Conservation (phyloP, 352 stramenopile species). For the Phytophthora hybrid region DNA sequence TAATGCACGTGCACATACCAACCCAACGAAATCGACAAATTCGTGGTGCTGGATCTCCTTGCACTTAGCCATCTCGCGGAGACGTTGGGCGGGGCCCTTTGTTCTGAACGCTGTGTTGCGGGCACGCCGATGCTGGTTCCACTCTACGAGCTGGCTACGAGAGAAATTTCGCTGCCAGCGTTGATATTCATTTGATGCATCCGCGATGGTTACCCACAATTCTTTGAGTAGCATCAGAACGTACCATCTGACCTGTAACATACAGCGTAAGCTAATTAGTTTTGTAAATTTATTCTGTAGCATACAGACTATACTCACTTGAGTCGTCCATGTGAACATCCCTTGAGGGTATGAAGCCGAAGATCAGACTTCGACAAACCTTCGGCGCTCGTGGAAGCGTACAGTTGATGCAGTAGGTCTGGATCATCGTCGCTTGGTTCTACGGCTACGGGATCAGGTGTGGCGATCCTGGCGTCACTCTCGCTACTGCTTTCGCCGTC, state of each 20-base stretch:
- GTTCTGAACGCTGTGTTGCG: not conserved
- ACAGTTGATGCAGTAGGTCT: not conserved
- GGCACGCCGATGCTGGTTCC: not conserved
- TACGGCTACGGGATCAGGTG: not conserved
- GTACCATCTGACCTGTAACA: not conserved
- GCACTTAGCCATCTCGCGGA: not conserved
- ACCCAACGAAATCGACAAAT: not conserved
- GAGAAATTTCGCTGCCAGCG: constrained; percentile 4
- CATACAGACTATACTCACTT: not conserved
- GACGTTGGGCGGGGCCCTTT: not conserved
- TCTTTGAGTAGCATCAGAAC: not conserved
- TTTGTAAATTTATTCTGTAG: not conserved
- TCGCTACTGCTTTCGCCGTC: not conserved
- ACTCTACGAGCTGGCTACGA: not conserved
- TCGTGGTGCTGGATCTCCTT: not conserved
- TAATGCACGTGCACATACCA: not conserved
- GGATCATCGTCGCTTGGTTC: not conserved
- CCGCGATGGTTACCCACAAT: not conserved
- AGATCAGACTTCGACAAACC: not conserved
- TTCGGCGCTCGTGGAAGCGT: not conserved
- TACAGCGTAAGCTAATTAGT: not conserved
- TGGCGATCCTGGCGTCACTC: not conserved
- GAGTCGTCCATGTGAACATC: not conserved
- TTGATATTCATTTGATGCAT: constrained; percentile 8
- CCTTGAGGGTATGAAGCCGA: not conserved